These are phyloP conservation scores for Diplocarpon mali DNA, from an alignment of 2,329 filamentous ascomycete genomes.

Conservation along the genomic window DNA sequence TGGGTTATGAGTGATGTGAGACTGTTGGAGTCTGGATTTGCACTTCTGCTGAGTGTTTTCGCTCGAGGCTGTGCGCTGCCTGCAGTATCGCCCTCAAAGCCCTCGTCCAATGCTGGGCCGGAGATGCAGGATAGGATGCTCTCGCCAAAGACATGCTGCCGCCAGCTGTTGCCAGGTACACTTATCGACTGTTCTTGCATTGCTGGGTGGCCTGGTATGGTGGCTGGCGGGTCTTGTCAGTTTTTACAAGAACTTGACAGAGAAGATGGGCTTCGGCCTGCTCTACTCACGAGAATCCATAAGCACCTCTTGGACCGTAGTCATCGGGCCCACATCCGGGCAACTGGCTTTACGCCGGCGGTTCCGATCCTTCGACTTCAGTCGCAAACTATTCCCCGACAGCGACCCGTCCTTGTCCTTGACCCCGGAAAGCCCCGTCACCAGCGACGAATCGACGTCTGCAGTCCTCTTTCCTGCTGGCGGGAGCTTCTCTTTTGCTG, in stretches of 20 bases:
- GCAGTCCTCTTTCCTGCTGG: constrained; percentile 34
- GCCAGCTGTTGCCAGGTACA: constrained; percentile 42
- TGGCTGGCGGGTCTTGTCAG: constrained; percentile 35
- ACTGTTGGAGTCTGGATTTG: not conserved
- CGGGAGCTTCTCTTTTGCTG: constrained; percentile 31
- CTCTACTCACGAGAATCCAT: constrained; percentile 57
- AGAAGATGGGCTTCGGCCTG: not conserved
- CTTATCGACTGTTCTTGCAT: constrained; percentile 54
- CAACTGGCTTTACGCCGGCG: constrained; percentile 53
- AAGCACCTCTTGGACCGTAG: constrained; percentile 52
- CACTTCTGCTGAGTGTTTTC: constrained; percentile 5
- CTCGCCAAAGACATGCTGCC: constrained; percentile 32
- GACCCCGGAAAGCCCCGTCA: constrained; percentile 30
- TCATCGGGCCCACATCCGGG: constrained; percentile 55
- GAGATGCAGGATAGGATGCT: constrained; percentile 27
- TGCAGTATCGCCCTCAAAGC: constrained; percentile 23
- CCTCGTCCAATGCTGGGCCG: constrained; percentile 28
- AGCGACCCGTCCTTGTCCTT: constrained; percentile 29
- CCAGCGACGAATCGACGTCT: constrained; percentile 33
- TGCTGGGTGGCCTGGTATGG: constrained; percentile 54
- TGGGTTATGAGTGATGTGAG: not conserved
- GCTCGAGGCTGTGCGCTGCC: constrained; percentile 6
- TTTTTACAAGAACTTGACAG: not conserved
- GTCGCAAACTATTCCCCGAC: constrained; percentile 33
- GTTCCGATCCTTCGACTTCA: constrained; percentile 45